Evolutionary conservation across 192 early-diverging fungal species (phyloP).

Genomic region (Coemansia sp.): DNA sequence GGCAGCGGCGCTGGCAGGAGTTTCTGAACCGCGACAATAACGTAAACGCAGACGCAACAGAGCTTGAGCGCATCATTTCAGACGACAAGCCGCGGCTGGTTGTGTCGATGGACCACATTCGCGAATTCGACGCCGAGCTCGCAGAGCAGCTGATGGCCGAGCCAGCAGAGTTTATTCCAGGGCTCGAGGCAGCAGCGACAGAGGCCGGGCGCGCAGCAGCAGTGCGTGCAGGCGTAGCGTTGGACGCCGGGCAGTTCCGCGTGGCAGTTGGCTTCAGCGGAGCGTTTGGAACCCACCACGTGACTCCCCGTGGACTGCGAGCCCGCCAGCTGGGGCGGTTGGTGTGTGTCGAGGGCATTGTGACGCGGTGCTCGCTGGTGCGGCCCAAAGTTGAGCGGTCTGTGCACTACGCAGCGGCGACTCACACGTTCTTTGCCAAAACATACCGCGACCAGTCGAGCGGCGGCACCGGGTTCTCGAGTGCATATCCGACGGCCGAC

Average conservation of each 20-base stretch:
- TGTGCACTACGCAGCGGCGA: slow-evolving; percentile 91
- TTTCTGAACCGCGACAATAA: slow-evolving; percentile 56
- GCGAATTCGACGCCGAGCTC: slow-evolving; percentile 70
- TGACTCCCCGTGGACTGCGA: slow-evolving; percentile 83
- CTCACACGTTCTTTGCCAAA: slow-evolving; percentile 74
- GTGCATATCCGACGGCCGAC: slow-evolving; percentile 92
- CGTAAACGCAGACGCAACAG: slow-evolving; percentile 35
- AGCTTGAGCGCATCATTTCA: slow-evolving; percentile 20
- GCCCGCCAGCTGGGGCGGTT: slow-evolving; percentile 80
- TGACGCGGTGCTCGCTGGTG: slow-evolving; percentile 95
- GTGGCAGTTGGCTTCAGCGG: slow-evolving; percentile 85
- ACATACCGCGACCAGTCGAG: slow-evolving; percentile 88
- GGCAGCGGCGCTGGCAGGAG: slow-evolving; percentile 48
- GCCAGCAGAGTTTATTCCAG: slow-evolving; percentile 82
- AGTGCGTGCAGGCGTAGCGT: background rate
- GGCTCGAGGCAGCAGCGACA: slow-evolving; percentile 64
- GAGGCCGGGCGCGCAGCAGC: slow-evolving; percentile 18
- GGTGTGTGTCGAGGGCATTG: slow-evolving; percentile 95
- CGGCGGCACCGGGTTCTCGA: slow-evolving; percentile 60
- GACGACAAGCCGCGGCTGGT: slow-evolving; percentile 63
- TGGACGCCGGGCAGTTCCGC: slow-evolving; percentile 15
- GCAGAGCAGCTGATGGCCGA: slow-evolving; percentile 67
- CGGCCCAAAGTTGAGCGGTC: slow-evolving; percentile 89
- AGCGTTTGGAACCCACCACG: slow-evolving; percentile 84
- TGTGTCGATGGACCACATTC: slow-evolving; percentile 86